These are phyloP conservation scores for Fusarium chaquense DNA, from an alignment of 2,329 filamentous ascomycete genomes.

Conservation along the genomic window DNA sequence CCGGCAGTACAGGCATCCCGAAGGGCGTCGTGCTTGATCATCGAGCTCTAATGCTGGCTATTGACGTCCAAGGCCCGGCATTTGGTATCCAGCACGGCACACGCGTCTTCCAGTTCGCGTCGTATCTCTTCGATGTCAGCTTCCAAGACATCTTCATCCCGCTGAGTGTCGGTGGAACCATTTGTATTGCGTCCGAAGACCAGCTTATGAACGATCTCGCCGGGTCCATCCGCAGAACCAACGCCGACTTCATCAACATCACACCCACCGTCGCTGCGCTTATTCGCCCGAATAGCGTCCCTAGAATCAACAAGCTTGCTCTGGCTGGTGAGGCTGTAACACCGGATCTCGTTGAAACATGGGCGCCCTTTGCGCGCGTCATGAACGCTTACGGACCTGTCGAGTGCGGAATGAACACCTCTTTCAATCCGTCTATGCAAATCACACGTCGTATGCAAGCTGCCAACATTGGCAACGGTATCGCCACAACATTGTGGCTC, in stretches of 20 bases:
- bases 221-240: conserved; percentile 10
- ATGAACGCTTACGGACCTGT: conserved; percentile 15
- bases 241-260: conserved; percentile 14
- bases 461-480: conserved; percentile 18
- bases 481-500: conserved; percentile 16
- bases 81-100: conserved; percentile 15
- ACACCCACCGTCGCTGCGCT: conserved; percentile 12
- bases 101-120: conserved; percentile 14
- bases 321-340: conserved; percentile 14
- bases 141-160: conserved; percentile 15
- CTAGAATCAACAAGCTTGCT: conserved; percentile 13
- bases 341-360: conserved; percentile 14
- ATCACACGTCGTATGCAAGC: conserved; percentile 6
- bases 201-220: conserved; percentile 14
- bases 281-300: conserved; percentile 6
- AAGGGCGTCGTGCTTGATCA: conserved; percentile 14
- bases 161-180: conserved; percentile 14
- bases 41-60: conserved; percentile 8
- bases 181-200: conserved; percentile 13
- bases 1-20: conserved; percentile 6
- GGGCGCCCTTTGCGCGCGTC: conserved; percentile 14
- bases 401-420: conserved; percentile 18
- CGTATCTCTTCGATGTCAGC: conserved; percentile 13
- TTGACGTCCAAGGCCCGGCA: conserved; percentile 13
- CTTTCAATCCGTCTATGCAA: conserved; percentile 11